Percentiles rank a stretch among this genome's conserved stretches.
These are phyloP conservation scores for Camellia sinensis DNA, from an alignment of 148 eudicot species.

Conservation along the genomic window DNA sequence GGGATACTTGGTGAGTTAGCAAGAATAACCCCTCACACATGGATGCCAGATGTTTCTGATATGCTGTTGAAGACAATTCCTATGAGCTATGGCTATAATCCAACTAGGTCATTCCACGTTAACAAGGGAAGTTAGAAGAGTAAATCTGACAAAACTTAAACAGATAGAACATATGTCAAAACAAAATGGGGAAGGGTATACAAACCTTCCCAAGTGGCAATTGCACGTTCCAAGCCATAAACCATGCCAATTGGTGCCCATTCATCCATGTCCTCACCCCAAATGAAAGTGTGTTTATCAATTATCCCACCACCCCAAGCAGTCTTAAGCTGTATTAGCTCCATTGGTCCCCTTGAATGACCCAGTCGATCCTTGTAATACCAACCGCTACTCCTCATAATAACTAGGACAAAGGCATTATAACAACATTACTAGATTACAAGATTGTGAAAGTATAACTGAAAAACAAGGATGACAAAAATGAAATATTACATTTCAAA, in stretches of 20 bases:
- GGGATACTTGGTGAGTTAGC: no score
- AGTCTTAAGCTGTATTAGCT: constrained; percentile 82
- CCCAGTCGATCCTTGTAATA: constrained; percentile 90
- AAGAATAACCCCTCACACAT: background rate
- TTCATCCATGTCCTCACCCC: constrained; percentile 98
- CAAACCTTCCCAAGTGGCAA: constrained; percentile 97
- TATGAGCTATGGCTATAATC: no score
- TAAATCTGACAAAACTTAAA: background rate
- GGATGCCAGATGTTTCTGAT: background rate
- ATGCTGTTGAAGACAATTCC: no score
- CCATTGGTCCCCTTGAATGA: constrained; percentile 89
- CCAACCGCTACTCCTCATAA: constrained; percentile 80
- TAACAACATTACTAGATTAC: background rate
- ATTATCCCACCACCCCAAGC: constrained; percentile 93
- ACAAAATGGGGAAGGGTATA: constrained; percentile 6
- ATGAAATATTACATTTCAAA: background rate
- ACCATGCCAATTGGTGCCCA: constrained; percentile 98
- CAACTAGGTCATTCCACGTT: no score
- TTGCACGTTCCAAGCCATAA: constrained; percentile 81
- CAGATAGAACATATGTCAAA: background rate
- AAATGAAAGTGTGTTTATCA: constrained; percentile 81
- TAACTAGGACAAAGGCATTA: constrained; percentile 36
- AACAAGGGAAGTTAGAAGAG: no score
- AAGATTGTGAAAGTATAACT: background rate
- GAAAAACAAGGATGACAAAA: background rate